These are phyloP conservation scores for Fusarium sarcochroum DNA, from an alignment of 2,329 filamentous ascomycete species.

Conservation along the genomic window DNA sequence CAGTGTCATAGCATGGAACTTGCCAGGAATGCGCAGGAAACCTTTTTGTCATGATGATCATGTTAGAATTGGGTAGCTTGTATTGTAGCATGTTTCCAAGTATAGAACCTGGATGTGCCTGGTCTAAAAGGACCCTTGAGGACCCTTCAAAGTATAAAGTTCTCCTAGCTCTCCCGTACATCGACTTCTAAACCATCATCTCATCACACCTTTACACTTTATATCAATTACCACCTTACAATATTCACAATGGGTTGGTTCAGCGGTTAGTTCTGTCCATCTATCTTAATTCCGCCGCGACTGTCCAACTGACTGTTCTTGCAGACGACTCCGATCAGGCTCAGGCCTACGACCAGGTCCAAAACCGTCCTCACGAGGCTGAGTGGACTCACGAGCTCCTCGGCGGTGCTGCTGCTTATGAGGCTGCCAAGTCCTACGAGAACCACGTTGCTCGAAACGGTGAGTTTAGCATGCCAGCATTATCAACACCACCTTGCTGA, in stretches of 20 bases:
- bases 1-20: background rate
- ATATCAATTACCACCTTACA: background rate
- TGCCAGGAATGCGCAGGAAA: slow-evolving; percentile 7
- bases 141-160: slow-evolving; percentile 24
- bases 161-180: background rate
- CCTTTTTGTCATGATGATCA: background rate
- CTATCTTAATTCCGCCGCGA: rapidly evolving
- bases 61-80: background rate
- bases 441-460: slow-evolving; percentile 49
- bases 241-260: slow-evolving; percentile 36
- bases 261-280: background rate
- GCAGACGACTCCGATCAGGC: slow-evolving; percentile 45
- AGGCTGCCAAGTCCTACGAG: slow-evolving; percentile 52
- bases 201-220: background rate
- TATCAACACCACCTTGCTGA: background rate
- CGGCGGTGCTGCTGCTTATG: slow-evolving; percentile 51
- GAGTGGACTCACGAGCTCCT: slow-evolving; percentile 51
- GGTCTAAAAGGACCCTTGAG: background rate
- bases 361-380: slow-evolving; percentile 49
- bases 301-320: background rate
- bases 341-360: slow-evolving; percentile 47
- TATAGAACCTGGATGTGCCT: slow-evolving; percentile 13
- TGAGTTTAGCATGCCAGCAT: background rate
- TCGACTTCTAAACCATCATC: background rate
- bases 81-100: background rate